Evolutionary conservation across 2,329 filamentous ascomycete species (phyloP).

Genomic region (Trichophyton equinum): DNA sequence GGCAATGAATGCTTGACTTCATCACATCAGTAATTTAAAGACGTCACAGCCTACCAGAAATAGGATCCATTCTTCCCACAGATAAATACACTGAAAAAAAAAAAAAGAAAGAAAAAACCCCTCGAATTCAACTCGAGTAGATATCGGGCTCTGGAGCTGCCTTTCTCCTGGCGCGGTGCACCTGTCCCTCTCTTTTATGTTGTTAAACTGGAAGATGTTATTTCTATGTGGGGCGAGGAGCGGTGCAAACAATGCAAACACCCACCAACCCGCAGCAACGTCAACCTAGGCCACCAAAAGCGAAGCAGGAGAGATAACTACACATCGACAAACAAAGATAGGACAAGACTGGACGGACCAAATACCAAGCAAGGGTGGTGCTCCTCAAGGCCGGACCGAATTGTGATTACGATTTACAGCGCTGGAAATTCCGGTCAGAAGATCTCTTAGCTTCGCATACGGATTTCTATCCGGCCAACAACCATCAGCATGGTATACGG

Average conservation of each 20-base stretch:
- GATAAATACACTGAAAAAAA: neutral
- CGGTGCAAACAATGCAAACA: constrained; percentile 6
- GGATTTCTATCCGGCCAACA: neutral
- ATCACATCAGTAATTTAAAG: neutral
- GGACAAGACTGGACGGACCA: neutral
- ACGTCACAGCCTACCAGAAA: constrained; percentile 37
- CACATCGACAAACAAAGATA: neutral
- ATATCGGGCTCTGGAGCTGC: neutral
- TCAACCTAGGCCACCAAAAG: neutral
- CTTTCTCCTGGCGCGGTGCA: neutral
- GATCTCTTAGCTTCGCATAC: neutral
- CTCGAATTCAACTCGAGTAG: neutral
- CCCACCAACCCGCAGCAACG: neutral
- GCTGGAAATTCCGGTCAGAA: too few relatives aligned
- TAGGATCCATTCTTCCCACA: constrained; percentile 38
- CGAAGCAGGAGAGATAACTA: neutral
- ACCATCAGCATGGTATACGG: neutral
- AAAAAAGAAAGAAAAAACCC: neutral
- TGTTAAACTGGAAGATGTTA: neutral
- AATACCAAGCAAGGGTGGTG: neutral
- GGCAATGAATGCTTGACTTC: neutral
- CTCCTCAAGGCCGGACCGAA: neutral
- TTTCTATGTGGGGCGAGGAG: neutral
- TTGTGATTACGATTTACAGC: too few relatives aligned
- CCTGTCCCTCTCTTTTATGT: neutral